These are phyloP conservation scores for Pilobolus umbonatus DNA, from an alignment of 192 early-diverging fungal species.

Conservation along the genomic window DNA sequence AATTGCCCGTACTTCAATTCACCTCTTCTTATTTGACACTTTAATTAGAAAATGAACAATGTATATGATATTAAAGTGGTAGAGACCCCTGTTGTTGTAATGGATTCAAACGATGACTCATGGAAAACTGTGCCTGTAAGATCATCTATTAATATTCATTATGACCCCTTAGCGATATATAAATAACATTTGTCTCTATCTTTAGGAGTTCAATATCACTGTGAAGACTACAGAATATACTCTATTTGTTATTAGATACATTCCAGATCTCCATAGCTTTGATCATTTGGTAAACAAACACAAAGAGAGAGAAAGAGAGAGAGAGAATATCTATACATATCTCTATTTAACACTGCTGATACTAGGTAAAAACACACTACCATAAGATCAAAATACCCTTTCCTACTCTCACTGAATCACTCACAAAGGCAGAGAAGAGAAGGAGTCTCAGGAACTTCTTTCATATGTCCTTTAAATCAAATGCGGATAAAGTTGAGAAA, in stretches of 20 bases:
- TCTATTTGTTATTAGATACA: conserved; percentile 39
- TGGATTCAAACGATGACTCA: conserved; percentile 3
- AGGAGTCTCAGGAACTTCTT: conserved; percentile 29
- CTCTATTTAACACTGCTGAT: not conserved
- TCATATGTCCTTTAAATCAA: conserved; percentile 15
- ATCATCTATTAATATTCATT: not conserved
- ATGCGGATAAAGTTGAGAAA: conserved; percentile 41
- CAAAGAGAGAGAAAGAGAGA: not conserved
- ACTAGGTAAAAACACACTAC: conserved; percentile 15
- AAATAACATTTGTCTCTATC: not conserved
- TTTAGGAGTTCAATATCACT: conserved; percentile 41
- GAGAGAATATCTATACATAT: not conserved
- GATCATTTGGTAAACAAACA: conserved; percentile 37
- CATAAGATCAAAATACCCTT: conserved; percentile 41
- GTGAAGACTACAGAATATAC: conserved; percentile 26
- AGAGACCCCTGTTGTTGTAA: conserved; percentile 8
- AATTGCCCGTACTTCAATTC: too few relatives aligned
- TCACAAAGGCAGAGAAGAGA: conserved; percentile 34
- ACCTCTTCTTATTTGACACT: too few relatives aligned
- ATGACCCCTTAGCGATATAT: not conserved
- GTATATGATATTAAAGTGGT: conserved; percentile 13
- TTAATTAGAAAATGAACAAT: not conserved
- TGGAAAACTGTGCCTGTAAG: conserved; percentile 16
- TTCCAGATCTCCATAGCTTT: conserved; percentile 49
- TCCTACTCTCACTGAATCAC: conserved; percentile 25